These are phyloP conservation scores for Rhizopus sp. DNA, from an alignment of 371 early-diverging fungal genomes.

Conservation along the genomic window DNA sequence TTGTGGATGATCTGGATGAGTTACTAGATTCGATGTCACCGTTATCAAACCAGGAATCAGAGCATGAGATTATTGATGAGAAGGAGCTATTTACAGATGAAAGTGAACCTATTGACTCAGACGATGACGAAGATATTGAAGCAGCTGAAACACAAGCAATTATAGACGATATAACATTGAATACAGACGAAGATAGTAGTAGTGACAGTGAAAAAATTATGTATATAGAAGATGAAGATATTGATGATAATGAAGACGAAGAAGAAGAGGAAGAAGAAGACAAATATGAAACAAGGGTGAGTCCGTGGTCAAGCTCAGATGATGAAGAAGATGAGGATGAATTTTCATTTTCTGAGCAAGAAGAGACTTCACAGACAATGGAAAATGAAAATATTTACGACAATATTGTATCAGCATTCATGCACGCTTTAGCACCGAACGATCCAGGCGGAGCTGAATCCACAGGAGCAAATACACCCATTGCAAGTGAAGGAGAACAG, in stretches of 20 bases:
- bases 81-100: conserved; percentile 28
- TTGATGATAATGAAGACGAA: conserved; percentile 33
- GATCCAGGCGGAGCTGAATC: conserved; percentile 4
- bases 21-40: conserved; percentile 36
- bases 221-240: conserved; percentile 45
- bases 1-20: conserved; percentile 34
- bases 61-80: conserved; percentile 3
- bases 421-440: conserved; percentile 34
- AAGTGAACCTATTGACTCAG: conserved; percentile 46
- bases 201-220: conserved; percentile 7
- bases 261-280: conserved; percentile 24
- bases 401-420: conserved; percentile 37
- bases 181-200: conserved; percentile 6
- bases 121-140: conserved; percentile 48
- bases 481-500: conserved; percentile 9
- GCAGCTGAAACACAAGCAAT: conserved; percentile 41
- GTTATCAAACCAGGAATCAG: conserved; percentile 21
- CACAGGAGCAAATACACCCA: conserved; percentile 17
- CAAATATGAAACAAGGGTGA: neutral
- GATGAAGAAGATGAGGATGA: conserved; percentile 42
- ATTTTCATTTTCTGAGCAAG: conserved; percentile 28
- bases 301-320: conserved; percentile 40
- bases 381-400: conserved; percentile 34
- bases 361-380: conserved; percentile 24
- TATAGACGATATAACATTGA: conserved; percentile 31